These are phyloP conservation scores for Cercospora sp. DNA, from an alignment of 2,329 filamentous ascomycete genomes.

Conservation along the genomic window DNA sequence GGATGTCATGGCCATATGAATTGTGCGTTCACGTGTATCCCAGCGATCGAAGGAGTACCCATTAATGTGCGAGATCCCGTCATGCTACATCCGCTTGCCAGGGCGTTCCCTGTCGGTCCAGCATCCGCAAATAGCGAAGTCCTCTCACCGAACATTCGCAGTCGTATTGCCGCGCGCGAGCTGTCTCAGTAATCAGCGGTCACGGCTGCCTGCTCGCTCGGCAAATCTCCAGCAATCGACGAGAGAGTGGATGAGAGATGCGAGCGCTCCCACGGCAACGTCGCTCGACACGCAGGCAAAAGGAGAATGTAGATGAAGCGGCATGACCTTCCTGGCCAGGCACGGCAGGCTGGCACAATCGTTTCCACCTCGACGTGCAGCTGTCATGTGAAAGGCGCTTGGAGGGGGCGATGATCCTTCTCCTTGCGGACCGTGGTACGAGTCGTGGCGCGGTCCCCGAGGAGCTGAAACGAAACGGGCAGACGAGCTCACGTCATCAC, in stretches of 20 bases:
- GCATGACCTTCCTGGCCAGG: neutral
- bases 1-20: neutral
- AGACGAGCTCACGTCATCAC: slow-evolving; percentile 6
- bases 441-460: neutral
- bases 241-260: neutral
- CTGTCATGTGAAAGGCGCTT: neutral
- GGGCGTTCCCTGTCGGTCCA: neutral
- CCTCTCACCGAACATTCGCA: slow-evolving; percentile 45
- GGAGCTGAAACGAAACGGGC: neutral
- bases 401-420: neutral
- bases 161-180: neutral
- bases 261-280: no score
- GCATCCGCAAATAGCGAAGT: slow-evolving; percentile 8
- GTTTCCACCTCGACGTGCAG: neutral
- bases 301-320: neutral
- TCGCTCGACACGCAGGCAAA: neutral
- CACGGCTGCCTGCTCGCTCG: neutral
- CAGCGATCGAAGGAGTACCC: neutral
- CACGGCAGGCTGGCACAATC: neutral
- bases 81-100: neutral
- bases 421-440: neutral
- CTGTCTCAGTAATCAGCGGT: neutral
- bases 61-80: neutral
- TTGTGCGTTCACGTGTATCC: neutral
- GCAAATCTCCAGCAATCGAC: neutral